Conservation (phyloP, 257 asterid species). For the Solanum phureja region DNA sequence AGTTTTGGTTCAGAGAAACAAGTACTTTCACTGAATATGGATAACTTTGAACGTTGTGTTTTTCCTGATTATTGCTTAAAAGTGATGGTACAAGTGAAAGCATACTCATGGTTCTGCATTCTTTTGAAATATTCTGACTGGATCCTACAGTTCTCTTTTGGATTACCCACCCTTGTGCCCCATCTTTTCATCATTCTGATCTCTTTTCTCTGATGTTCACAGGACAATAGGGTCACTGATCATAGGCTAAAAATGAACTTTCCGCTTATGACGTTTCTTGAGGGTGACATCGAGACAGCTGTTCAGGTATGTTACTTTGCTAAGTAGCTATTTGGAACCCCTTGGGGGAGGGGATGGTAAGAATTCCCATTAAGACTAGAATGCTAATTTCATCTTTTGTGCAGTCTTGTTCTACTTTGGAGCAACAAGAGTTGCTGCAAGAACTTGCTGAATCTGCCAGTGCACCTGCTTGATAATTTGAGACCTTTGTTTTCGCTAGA, state of each 20-base stretch:
- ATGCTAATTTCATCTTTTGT: conserved; percentile 8
- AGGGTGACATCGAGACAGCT: conserved; percentile 86
- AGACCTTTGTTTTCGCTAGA: neutral
- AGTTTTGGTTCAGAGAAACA: neutral
- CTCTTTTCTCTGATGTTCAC: neutral
- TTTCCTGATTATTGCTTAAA: neutral
- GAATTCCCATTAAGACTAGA: neutral
- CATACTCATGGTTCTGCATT: neutral
- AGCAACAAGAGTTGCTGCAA: conserved; percentile 82
- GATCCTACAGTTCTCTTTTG: neutral
- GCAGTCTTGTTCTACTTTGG: conserved; percentile 85
- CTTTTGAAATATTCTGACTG: neutral
- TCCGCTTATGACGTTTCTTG: conserved; percentile 73
- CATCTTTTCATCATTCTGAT: neutral
- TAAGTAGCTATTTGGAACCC: neutral
- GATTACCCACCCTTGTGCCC: neutral
- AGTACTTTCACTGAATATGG: neutral
- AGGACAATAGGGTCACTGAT: conserved; percentile 97
- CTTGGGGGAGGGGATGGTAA: neutral
- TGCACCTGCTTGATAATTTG: conserved; percentile 15
- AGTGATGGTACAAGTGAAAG: neutral
- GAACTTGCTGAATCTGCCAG: conserved; percentile 75
- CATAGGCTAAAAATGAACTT: conserved; percentile 94
- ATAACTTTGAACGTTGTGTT: neutral
- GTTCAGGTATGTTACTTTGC: conserved; percentile 57